Percentiles rank a stretch among this genome's conserved stretches.
Conservation (phyloP, 140 eudicot genomes). For the Erigeron philadelphicus region DNA sequence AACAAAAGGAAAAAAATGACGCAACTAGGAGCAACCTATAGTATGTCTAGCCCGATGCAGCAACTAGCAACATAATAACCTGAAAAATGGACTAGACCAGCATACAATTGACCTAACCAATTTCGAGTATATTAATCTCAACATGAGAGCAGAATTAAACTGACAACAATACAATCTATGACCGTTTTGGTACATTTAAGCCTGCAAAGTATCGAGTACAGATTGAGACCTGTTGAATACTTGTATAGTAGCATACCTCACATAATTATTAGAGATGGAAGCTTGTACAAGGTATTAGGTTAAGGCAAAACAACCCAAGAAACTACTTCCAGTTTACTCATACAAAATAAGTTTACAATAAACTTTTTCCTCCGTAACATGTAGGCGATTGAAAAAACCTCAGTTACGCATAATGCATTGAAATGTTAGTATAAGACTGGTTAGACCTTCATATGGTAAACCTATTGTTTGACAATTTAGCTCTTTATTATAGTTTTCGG, state of each 20-base stretch:
- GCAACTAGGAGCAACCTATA: no score
- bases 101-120: not conserved
- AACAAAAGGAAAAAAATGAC: no score
- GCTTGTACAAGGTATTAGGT: not conserved
- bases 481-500: conserved; percentile 5
- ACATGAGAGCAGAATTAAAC: not conserved
- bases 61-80: not conserved
- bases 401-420: no score
- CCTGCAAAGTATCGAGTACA: conserved; percentile 7
- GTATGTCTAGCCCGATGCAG: no score
- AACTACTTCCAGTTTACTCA: not conserved
- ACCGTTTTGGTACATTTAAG: not conserved
- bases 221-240: conserved; percentile 9
- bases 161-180: not conserved
- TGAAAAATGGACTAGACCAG: not conserved
- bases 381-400: not conserved
- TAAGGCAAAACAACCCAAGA: conserved; percentile 6
- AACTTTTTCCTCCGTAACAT: conserved; percentile 1
- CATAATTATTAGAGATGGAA: conserved; percentile 1
- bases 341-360: conserved; percentile 1
- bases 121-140: not conserved
- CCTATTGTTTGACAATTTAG: conserved; percentile 12
- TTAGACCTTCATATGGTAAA: not conserved
- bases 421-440: no score
- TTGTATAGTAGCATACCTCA: not conserved